phyloP scores from a whole-genome alignment of 495 filamentous ascomycete species.

The Hypoxylon fuscum region DNA sequence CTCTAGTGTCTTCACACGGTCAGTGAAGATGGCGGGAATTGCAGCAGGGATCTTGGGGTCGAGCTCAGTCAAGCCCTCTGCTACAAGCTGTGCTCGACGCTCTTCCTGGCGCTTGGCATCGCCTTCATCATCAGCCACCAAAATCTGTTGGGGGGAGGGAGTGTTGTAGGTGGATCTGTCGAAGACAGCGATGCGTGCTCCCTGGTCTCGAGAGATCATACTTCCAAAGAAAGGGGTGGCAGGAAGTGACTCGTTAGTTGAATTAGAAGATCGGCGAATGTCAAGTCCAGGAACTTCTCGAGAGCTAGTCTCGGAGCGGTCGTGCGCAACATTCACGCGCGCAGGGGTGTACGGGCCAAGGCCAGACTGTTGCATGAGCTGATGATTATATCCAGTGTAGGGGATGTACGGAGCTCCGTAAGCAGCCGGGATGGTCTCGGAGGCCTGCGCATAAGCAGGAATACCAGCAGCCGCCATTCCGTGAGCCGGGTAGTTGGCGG shows the following conservation, averaged over 20 bases:
- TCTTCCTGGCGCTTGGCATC: slow-evolving; percentile 55
- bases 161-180: slow-evolving; percentile 70
- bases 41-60: slow-evolving; percentile 87
- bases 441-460: slow-evolving; percentile 34
- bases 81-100: not conserved
- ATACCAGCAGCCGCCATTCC: slow-evolving; percentile 31
- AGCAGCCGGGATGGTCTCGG: slow-evolving; percentile 31
- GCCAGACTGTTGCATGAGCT: slow-evolving; percentile 45
- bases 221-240: slow-evolving; percentile 67
- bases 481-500: slow-evolving; percentile 39
- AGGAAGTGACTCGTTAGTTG: slow-evolving; percentile 74
- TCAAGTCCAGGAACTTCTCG: slow-evolving; percentile 66
- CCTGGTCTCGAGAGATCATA: slow-evolving; percentile 61
- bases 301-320: slow-evolving; percentile 50
- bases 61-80: slow-evolving; percentile 63
- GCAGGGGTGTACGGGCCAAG: slow-evolving; percentile 62
- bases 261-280: slow-evolving; percentile 70
- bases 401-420: slow-evolving; percentile 35
- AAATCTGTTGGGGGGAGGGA: slow-evolving; percentile 70
- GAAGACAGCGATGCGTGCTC: slow-evolving; percentile 62
- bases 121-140: slow-evolving; percentile 49
- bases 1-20: slow-evolving; percentile 80
- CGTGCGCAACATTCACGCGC: slow-evolving; percentile 48
- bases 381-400: slow-evolving; percentile 33
- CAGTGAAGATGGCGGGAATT: slow-evolving; percentile 84